These are phyloP conservation scores for Paecilomyces formosus DNA, from an alignment of 2,329 filamentous ascomycete genomes.

Conservation along the genomic window DNA sequence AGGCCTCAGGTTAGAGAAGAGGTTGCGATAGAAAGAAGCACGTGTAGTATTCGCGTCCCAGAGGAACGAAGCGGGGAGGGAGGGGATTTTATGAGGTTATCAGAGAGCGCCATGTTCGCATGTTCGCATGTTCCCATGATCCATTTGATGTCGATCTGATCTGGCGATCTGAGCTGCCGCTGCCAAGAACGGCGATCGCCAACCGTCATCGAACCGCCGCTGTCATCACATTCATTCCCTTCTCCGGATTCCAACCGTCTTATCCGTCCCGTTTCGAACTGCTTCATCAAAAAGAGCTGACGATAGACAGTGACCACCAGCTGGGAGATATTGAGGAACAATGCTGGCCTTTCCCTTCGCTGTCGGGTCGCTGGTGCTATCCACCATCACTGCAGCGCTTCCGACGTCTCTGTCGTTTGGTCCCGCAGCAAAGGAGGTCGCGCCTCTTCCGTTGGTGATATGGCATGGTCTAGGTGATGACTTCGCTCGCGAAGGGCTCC, in stretches of 20 bases:
- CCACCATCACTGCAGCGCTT: slow-evolving; percentile 5
- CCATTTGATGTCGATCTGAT: background rate
- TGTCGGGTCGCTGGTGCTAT: slow-evolving; percentile 1
- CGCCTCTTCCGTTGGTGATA: slow-evolving; percentile 77
- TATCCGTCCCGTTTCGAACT: background rate
- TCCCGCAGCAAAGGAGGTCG: slow-evolving; percentile 14
- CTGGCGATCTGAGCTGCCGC: background rate
- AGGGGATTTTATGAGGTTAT: background rate
- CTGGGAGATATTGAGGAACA: background rate
- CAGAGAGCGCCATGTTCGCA: background rate
- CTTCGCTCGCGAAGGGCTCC: slow-evolving; percentile 68
- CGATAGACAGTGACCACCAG: background rate
- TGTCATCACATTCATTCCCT: background rate
- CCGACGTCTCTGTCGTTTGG: slow-evolving; percentile 11
- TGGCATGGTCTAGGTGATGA: slow-evolving; percentile 76
- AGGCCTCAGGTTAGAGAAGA: background rate
- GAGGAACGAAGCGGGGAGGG: background rate
- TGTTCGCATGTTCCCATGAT: background rate
- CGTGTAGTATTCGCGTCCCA: background rate
- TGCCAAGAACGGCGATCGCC: background rate
- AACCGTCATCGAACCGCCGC: background rate
- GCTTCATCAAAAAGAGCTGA: background rate
- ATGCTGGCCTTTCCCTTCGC: background rate
- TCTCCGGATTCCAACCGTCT: background rate
- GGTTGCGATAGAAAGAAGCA: background rate